Percentiles rank a stretch among this genome's conserved stretches.
Conservation (phyloP, 1,284 basidiomycete genomes). For the Pyrrhoderma noxium region DNA sequence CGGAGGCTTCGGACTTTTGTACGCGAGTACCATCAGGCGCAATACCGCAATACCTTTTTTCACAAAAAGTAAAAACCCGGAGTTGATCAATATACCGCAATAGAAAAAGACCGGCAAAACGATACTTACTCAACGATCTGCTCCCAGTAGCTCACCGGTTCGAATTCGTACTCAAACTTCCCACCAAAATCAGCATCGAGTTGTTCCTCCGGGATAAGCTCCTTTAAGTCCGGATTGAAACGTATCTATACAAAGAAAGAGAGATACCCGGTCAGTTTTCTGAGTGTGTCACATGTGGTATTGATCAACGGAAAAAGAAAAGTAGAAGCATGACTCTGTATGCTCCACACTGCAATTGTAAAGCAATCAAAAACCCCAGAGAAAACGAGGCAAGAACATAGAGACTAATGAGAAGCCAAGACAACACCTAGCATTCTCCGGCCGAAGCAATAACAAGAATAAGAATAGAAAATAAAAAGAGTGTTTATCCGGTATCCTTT, state of each 20-base stretch:
- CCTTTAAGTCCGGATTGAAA: slow-evolving; percentile 78
- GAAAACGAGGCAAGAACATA: too few relatives aligned
- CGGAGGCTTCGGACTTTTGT: background rate
- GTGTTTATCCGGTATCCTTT: background rate
- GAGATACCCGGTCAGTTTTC: background rate
- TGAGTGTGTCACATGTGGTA: too few relatives aligned
- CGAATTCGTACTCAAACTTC: slow-evolving; percentile 69
- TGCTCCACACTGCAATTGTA: too few relatives aligned
- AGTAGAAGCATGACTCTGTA: too few relatives aligned
- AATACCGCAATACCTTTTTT: slow-evolving; percentile 47
- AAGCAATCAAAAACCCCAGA: too few relatives aligned
- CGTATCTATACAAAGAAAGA: slow-evolving; percentile 76
- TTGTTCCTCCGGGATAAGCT: slow-evolving; percentile 69
- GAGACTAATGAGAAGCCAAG: too few relatives aligned
- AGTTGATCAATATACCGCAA: slow-evolving; percentile 5
- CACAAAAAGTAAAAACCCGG: slow-evolving; percentile 2
- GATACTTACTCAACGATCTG: slow-evolving; percentile 57
- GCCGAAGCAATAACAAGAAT: too few relatives aligned
- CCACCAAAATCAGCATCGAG: slow-evolving; percentile 83
- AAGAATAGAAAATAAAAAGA: background rate
- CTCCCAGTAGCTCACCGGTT: slow-evolving; percentile 73
- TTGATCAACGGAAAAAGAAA: too few relatives aligned
- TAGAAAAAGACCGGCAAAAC: background rate
- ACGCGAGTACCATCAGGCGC: slow-evolving; percentile 42
- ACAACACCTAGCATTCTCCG: too few relatives aligned